Conservation (phyloP, 495 filamentous ascomycete species). For the Tricharina praecox region DNA sequence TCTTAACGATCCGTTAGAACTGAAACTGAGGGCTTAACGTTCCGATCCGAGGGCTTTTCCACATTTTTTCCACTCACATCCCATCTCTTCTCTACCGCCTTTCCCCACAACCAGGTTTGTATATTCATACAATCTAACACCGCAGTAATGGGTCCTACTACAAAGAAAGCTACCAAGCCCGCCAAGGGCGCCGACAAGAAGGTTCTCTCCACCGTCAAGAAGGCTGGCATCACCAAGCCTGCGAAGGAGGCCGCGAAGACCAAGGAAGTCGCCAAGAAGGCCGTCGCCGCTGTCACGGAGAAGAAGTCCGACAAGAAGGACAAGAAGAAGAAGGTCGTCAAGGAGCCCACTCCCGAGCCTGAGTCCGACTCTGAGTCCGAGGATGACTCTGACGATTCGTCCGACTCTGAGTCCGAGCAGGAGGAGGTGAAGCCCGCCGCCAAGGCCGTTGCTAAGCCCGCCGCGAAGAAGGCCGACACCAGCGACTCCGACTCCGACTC, state of each 20-base stretch:
- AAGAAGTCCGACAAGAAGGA: conserved; percentile 10
- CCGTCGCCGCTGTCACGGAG: conserved; percentile 18
- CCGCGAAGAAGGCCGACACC: conserved; percentile 16
- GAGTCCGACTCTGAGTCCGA: conserved; percentile 28
- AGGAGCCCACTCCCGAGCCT: conserved; percentile 29
- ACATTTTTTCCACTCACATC: conserved; percentile 10
- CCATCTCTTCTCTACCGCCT: conserved; percentile 6
- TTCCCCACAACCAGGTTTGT: conserved; percentile 5
- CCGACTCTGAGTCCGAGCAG: conserved; percentile 30
- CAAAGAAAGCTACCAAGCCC: conserved; percentile 36
- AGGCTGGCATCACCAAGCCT: conserved; percentile 33
- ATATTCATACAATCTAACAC: conserved; percentile 9
- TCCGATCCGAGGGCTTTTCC: conserved; percentile 12
- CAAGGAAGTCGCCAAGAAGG: conserved; percentile 32
- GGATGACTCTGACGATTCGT: conserved; percentile 28
- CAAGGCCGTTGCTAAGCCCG: conserved; percentile 12
- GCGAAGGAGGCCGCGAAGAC: conserved; percentile 26
- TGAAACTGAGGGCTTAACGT: conserved; percentile 22
- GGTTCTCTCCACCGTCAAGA: conserved; percentile 36
- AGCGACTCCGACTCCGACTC: conserved; percentile 27
- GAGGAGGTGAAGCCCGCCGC: conserved; percentile 31
- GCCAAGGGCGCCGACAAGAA: conserved; percentile 37
- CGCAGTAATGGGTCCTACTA: conserved; percentile 40
- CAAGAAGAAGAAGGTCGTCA: conserved; percentile 36
- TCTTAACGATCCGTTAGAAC: neutral